Evolutionary conservation across 129 eudicot genomes (phyloP).

Genomic region (Kitagawia praeruptora): DNA sequence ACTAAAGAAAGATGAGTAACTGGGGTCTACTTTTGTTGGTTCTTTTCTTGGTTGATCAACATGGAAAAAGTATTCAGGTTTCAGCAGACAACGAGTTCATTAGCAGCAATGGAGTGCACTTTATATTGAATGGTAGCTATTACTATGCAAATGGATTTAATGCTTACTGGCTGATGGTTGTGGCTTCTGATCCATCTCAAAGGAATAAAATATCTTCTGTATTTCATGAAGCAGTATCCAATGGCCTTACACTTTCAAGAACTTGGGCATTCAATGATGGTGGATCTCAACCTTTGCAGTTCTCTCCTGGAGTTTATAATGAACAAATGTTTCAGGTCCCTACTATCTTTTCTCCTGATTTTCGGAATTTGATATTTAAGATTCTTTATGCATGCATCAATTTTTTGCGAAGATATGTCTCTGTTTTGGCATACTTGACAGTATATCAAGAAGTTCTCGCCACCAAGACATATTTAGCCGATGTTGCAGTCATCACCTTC

Average conservation of each 20-base stretch:
- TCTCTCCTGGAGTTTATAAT: constrained; percentile 60
- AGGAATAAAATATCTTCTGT: constrained; percentile 35
- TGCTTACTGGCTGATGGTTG: constrained; percentile 66
- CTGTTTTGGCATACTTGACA: neutral
- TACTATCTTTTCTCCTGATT: neutral
- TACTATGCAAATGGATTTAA: constrained; percentile 60
- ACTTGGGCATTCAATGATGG: constrained; percentile 74
- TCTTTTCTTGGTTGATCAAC: constrained; percentile 12
- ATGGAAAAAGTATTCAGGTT: constrained; percentile 8
- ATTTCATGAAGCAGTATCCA: constrained; percentile 35
- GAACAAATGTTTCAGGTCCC: constrained; percentile 54
- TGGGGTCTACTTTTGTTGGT: constrained; percentile 12
- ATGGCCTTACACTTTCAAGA: constrained; percentile 43
- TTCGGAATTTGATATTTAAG: neutral
- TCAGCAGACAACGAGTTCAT: constrained; percentile 31
- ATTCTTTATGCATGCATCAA: constrained; percentile 1
- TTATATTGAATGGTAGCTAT: constrained; percentile 41
- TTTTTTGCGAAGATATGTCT: neutral
- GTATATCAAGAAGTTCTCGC: too few species aligned
- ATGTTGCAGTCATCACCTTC: neutral
- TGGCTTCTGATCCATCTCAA: constrained; percentile 38
- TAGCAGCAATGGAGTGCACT: constrained; percentile 23
- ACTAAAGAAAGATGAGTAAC: constrained; percentile 12
- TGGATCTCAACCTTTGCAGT: constrained; percentile 37
- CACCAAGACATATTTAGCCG: neutral